Evolutionary conservation across 805 yeast genomes (phyloP).

Genomic region (Millerozyma miso): DNA sequence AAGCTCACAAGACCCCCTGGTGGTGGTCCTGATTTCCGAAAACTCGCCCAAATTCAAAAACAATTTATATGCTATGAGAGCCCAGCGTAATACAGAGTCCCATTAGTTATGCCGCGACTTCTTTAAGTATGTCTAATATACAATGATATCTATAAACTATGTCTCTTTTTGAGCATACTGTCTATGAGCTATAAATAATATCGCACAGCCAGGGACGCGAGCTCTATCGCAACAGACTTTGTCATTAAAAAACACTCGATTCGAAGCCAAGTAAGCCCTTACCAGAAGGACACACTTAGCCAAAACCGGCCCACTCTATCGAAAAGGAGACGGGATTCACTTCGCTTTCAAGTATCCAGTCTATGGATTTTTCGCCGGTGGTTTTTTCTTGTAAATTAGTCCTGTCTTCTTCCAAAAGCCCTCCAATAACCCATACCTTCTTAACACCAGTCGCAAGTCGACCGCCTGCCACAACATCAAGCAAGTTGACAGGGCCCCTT

Average conservation of each 20-base stretch:
- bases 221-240: too few species aligned
- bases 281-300: constrained; percentile 37
- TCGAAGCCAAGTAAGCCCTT: too few species aligned
- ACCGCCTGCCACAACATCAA: constrained; percentile 75
- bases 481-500: constrained; percentile 41
- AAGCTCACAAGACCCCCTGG: neutral
- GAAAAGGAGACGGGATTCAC: constrained; percentile 51
- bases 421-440: constrained; percentile 65
- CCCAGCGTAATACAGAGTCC: too few species aligned
- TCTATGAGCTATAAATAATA: too few species aligned
- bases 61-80: neutral
- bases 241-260: too few species aligned
- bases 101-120: too few species aligned
- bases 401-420: constrained; percentile 1
- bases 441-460: constrained; percentile 90
- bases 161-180: too few species aligned
- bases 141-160: too few species aligned
- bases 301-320: constrained; percentile 96
- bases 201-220: too few species aligned
- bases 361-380: constrained; percentile 9
- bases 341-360: constrained; percentile 4
- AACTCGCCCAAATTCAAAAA: neutral
- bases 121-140: too few species aligned
- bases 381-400: constrained; percentile 10
- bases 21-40: neutral